Evolutionary conservation across 345 rosid genomes (phyloP), one percentile per base, ranked within the genome.

Genomic region (Salix dunnii): DNA sequence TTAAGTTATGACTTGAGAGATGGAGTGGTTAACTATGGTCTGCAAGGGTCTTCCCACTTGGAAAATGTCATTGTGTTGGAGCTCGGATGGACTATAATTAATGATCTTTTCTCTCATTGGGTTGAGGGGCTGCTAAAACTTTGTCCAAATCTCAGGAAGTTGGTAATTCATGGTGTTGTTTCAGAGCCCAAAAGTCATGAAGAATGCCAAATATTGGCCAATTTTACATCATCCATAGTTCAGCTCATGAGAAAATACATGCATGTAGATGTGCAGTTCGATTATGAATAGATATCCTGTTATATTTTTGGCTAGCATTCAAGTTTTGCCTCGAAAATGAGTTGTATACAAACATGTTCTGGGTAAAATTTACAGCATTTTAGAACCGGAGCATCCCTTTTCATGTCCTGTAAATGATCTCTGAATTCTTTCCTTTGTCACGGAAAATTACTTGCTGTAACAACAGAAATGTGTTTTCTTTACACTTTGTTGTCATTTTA

Each of bases 201-300:
- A 71, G 94, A 90, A 68, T 87, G 94, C 82, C 90, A 85, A 76
- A 82, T 87, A 74, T 80, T 91, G 77, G 92, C 91, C 30, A 80
- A 76, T 72, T 94, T 94, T 87, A 90, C 93, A 31, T 83, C 92
- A 35, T 88, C 86, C 21, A 89, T 91, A 65, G 89, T 89, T 81
- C 91, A 83, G 68, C 92, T 95, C 66, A 91, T 90, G 95, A 89
- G 95, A 80, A 88, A 86, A 78, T 94, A 90, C 79, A 79, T 83
- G 75, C 86, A 89, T 70, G 86, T 91, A 2, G 97, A 91, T 78
- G 92, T 94, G 81, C 91, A 83, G 75, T 92, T 91, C 76, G 88
- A 89, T 69, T 92, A 85, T 28, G 87, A 88, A 64, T 88, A 83
- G 87, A 71, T 70, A 17, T 74, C 78, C 33, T 68, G 64, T 75